These are phyloP conservation scores for Penicillium nordicum DNA, from an alignment of 2,329 filamentous ascomycete genomes.

Conservation along the genomic window DNA sequence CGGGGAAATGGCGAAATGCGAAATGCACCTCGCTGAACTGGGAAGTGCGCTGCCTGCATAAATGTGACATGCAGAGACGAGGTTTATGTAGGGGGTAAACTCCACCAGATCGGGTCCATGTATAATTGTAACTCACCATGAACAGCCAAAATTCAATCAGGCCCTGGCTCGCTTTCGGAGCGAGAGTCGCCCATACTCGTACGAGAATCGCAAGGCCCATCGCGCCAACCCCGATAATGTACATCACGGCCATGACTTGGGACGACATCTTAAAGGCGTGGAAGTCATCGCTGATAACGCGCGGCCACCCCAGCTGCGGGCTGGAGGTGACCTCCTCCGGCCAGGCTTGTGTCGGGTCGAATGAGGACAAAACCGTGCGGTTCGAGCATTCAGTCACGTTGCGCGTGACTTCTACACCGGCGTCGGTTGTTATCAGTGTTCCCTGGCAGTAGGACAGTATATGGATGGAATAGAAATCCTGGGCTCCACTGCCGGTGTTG, in stretches of 20 bases:
- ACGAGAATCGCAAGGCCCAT: constrained; percentile 51
- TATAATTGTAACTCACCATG: constrained; percentile 31
- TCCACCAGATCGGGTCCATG: not conserved
- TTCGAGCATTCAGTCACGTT: constrained; percentile 57
- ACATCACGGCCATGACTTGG: constrained; percentile 56
- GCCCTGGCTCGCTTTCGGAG: constrained; percentile 45
- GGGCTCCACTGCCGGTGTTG: constrained; percentile 50
- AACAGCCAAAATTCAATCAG: constrained; percentile 51
- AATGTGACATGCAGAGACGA: not conserved
- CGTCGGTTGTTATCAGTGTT: constrained; percentile 33
- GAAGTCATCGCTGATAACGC: constrained; percentile 54
- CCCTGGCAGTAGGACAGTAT: constrained; percentile 59
- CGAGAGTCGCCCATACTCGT: constrained; percentile 46
- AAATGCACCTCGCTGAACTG: not conserved
- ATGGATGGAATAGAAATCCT: constrained; percentile 61
- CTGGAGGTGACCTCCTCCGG: constrained; percentile 48
- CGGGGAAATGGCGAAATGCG: not conserved
- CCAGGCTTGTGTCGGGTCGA: constrained; percentile 53
- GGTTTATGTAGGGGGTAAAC: not conserved
- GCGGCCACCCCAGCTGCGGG: constrained; percentile 55
- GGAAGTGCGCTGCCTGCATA: not conserved
- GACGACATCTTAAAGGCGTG: constrained; percentile 49
- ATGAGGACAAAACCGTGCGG: constrained; percentile 53
- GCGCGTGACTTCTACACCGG: constrained; percentile 38
- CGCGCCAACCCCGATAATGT: constrained; percentile 55